Conservation (phyloP, 345 rosid genomes). For the Combretum micranthum region DNA sequence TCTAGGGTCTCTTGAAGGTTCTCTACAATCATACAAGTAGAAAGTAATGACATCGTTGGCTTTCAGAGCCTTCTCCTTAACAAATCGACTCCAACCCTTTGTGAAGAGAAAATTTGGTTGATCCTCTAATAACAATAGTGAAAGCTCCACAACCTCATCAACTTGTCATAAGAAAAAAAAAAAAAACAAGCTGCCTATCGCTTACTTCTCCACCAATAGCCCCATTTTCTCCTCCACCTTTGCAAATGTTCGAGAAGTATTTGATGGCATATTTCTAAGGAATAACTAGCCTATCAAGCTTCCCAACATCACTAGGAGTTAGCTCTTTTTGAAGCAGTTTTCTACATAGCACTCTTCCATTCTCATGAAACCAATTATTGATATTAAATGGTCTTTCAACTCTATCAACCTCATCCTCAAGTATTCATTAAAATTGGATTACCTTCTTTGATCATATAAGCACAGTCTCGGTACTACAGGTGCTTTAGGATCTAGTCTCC, state of each 20-base stretch:
- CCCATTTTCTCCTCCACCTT: constrained; percentile 8
- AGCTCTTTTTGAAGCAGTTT: constrained; percentile 61
- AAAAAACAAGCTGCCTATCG: constrained; percentile 42
- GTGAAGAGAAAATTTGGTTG: constrained; percentile 85
- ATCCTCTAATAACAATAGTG: constrained; percentile 87
- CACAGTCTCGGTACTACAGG: constrained; percentile 27
- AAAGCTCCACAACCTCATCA: constrained; percentile 69
- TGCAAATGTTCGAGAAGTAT: constrained; percentile 37
- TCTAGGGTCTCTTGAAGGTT: constrained; percentile 1
- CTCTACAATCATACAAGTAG: constrained; percentile 27
- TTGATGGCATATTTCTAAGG: constrained; percentile 65
- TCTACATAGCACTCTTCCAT: constrained; percentile 20
- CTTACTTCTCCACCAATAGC: not conserved
- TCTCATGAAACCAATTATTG: constrained; percentile 9
- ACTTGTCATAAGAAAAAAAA: constrained; percentile 53
- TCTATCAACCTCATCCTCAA: constrained; percentile 12
- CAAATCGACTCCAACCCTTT: constrained; percentile 76
- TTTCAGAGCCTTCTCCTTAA: constrained; percentile 54
- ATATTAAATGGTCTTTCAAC: constrained; percentile 10
- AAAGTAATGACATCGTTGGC: constrained; percentile 47
- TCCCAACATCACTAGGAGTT: constrained; percentile 87
- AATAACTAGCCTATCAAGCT: constrained; percentile 76
- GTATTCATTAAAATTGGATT: constrained; percentile 36
- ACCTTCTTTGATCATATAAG: constrained; percentile 59
- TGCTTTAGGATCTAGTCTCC: constrained; percentile 40